phyloP scores from a whole-genome alignment of 2,329 filamentous ascomycete genomes.

The Orbilia oligospora region DNA sequence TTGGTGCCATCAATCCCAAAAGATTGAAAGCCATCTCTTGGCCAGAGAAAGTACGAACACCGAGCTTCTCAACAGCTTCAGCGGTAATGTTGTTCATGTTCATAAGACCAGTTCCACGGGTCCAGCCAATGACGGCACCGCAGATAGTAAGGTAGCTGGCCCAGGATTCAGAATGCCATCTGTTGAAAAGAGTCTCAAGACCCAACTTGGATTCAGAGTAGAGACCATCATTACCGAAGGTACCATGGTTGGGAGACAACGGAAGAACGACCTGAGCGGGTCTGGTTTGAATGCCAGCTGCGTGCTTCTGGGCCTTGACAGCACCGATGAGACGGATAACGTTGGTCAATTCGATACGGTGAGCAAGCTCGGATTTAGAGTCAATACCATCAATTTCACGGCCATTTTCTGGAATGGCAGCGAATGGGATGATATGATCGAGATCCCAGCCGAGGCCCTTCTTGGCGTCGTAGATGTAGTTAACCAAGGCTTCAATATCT shows the following conservation, averaged over 20 bases:
- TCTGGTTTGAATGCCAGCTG: constrained; percentile 90
- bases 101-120: constrained; percentile 97
- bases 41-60: constrained; percentile 97
- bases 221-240: constrained; percentile 96
- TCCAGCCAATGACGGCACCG: constrained; percentile 98
- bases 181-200: constrained; percentile 96
- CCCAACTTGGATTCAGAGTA: constrained; percentile 99
- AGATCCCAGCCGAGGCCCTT: constrained; percentile 98
- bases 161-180: constrained; percentile 98
- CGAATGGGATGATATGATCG: constrained; percentile 95
- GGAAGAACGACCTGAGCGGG: constrained; percentile 97
- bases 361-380: constrained; percentile 96
- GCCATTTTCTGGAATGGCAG: constrained; percentile 96
- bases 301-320: constrained; percentile 91
- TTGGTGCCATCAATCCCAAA: constrained; percentile 93
- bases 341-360: constrained; percentile 99
- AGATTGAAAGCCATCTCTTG: constrained; percentile 99
- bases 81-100: constrained; percentile 97
- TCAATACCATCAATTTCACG: constrained; percentile 97
- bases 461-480: constrained; percentile 98
- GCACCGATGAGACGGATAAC: constrained; percentile 88
- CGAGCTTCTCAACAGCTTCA: constrained; percentile 95
- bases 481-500: constrained; percentile 91
- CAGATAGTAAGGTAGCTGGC: constrained; percentile 97
- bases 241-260: constrained; percentile 97